These are phyloP conservation scores for Russula brevipes DNA, from an alignment of 768 basidiomycete species.

Conservation along the genomic window DNA sequence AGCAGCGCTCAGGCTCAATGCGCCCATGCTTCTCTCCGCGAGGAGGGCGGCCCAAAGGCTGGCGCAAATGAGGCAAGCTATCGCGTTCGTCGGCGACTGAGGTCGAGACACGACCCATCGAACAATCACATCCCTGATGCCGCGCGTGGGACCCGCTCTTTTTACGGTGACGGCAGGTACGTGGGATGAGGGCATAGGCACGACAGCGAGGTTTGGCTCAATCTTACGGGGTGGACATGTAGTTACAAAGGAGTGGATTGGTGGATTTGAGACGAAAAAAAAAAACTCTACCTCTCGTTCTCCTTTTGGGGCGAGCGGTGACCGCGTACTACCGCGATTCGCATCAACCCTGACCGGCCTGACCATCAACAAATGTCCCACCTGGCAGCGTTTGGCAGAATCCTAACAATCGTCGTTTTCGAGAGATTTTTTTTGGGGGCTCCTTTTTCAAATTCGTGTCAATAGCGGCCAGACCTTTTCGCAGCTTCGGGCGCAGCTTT, in stretches of 20 bases:
- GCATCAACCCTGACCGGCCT: no score
- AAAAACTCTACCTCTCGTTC: neutral
- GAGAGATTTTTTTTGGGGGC: neutral
- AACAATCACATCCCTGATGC: neutral
- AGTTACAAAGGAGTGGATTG: neutral
- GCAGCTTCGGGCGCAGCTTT: neutral
- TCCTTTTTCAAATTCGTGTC: neutral
- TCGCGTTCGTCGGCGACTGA: conserved; percentile 5
- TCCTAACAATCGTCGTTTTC: neutral
- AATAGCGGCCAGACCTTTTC: neutral
- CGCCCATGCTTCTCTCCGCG: neutral
- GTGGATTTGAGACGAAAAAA: neutral
- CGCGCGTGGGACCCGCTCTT: neutral
- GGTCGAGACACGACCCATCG: neutral
- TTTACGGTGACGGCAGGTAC: neutral
- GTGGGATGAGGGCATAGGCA: conserved; percentile 17
- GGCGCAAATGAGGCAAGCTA: neutral
- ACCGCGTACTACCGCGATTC: no score
- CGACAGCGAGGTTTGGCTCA: neutral
- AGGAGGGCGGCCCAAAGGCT: neutral
- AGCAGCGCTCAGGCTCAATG: no score
- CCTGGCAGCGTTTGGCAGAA: neutral
- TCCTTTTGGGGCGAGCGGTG: neutral
- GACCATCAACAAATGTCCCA: no score
- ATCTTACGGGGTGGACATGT: neutral